Conservation (phyloP, 2,329 filamentous ascomycete species). For the Emmonsiellopsis sp. region DNA sequence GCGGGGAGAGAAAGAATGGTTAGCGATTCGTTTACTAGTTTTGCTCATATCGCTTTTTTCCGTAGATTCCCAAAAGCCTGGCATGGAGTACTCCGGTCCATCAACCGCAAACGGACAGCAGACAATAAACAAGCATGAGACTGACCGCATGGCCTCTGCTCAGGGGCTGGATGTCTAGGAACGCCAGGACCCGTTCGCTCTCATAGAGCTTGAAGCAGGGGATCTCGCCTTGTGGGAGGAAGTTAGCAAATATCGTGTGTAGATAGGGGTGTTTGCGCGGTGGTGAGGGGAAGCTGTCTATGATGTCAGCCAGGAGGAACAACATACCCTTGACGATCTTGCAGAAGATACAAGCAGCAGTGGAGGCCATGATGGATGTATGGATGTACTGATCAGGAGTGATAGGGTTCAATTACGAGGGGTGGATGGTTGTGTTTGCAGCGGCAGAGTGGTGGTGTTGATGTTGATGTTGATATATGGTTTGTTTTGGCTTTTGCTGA, state of each 20-base stretch:
- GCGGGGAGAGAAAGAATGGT: slow-evolving; percentile 3
- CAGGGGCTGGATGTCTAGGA: slow-evolving; percentile 90
- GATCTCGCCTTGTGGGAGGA: slow-evolving; percentile 62
- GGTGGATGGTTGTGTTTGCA: slow-evolving; percentile 6
- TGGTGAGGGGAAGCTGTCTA: neutral
- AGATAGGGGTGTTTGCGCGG: neutral
- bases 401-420: neutral
- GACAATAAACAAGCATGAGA: slow-evolving; percentile 7
- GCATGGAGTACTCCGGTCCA: neutral
- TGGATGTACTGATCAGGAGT: neutral
- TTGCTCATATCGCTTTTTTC: neutral
- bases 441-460: neutral
- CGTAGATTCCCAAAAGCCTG: neutral
- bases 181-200: slow-evolving; percentile 84
- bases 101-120: neutral
- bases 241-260: slow-evolving; percentile 4
- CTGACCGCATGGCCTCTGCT: slow-evolving; percentile 80
- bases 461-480: neutral
- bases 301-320: slow-evolving; percentile 8
- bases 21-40: slow-evolving; percentile 4
- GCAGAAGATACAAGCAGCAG: slow-evolving; percentile 82
- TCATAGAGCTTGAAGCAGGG: slow-evolving; percentile 95
- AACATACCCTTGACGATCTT: slow-evolving; percentile 83
- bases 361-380: slow-evolving; percentile 11
- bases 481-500: too few relatives aligned